phyloP scores from a whole-genome alignment of 495 filamentous ascomycete genomes.

The Penicillium cosmopolitanum region DNA sequence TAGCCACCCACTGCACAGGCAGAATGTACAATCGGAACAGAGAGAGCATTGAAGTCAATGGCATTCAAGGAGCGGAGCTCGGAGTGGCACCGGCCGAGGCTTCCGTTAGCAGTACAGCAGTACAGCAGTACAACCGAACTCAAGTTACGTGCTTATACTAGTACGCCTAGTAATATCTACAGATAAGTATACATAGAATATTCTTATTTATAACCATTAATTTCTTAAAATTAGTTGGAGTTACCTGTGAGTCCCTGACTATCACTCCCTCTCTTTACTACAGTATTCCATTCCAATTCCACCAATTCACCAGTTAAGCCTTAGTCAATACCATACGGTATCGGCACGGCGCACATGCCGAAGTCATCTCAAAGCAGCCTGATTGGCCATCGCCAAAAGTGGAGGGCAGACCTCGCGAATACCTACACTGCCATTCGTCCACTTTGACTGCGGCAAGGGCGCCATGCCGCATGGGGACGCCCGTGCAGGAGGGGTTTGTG shows the following conservation, averaged over 20 bases:
- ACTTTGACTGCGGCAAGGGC: slow-evolving; percentile 16
- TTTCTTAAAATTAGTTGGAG: too few species aligned
- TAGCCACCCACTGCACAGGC: too few species aligned
- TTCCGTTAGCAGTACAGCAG: not conserved
- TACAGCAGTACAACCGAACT: too few species aligned
- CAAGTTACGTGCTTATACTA: too few species aligned
- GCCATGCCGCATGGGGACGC: slow-evolving; percentile 29
- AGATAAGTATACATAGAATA: too few species aligned
- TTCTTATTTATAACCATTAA: too few species aligned
- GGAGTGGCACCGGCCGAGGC: slow-evolving; percentile 1
- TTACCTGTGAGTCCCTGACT: too few species aligned
- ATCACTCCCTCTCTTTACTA: too few species aligned
- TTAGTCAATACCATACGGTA: not conserved
- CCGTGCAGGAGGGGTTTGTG: slow-evolving; percentile 26
- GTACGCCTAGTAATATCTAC: too few species aligned
- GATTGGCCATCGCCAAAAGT: slow-evolving; percentile 21
- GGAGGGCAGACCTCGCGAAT: slow-evolving; percentile 18
- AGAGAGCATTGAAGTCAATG: not conserved
- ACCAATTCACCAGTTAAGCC: too few species aligned
- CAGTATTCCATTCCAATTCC: too few species aligned
- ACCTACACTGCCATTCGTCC: slow-evolving; percentile 21
- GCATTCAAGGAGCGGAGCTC: not conserved
- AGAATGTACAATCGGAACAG: too few species aligned
- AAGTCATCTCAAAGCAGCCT: slow-evolving; percentile 32
- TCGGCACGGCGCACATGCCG: slow-evolving; percentile 25